Percentiles rank a stretch among this genome's conserved stretches.
phyloP scores from a whole-genome alignment of 2,329 filamentous ascomycete species.

The Trichophyton benhamiae region DNA sequence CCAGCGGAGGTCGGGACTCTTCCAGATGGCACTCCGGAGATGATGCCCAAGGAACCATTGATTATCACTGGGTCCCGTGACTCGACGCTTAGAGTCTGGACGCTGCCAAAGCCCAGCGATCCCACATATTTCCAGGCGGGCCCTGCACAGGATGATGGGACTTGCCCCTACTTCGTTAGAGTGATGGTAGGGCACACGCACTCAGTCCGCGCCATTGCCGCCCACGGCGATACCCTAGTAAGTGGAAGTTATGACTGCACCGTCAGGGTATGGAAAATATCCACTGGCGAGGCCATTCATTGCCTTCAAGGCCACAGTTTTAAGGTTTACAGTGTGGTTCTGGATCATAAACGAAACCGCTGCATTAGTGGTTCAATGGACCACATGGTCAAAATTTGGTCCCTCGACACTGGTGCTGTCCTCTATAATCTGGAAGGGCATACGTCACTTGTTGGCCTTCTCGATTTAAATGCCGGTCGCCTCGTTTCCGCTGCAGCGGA shows the following conservation, averaged over 20 bases:
- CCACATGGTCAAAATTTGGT: constrained; percentile 95
- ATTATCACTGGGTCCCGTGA: constrained; percentile 97
- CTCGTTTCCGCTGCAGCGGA: constrained; percentile 93
- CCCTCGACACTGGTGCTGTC: constrained; percentile 70
- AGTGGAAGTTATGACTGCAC: constrained; percentile 94
- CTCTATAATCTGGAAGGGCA: constrained; percentile 89
- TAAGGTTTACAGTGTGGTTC: constrained; percentile 94
- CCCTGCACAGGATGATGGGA: constrained; percentile 56
- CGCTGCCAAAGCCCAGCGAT: constrained; percentile 69
- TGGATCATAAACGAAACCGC: constrained; percentile 80
- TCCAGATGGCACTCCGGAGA: constrained; percentile 59
- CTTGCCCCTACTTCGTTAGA: constrained; percentile 91
- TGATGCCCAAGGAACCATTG: constrained; percentile 86
- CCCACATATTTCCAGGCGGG: constrained; percentile 66
- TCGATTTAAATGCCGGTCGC: constrained; percentile 79
- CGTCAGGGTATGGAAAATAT: constrained; percentile 94
- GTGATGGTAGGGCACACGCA: constrained; percentile 77
- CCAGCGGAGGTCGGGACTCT: constrained; percentile 64
- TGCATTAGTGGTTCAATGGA: constrained; percentile 99
- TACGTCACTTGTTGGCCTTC: constrained; percentile 75
- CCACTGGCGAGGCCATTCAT: constrained; percentile 77
- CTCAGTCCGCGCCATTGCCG: constrained; percentile 90
- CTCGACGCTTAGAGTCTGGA: constrained; percentile 89
- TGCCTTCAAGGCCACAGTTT: constrained; percentile 74
- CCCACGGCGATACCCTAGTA: constrained; percentile 87